These are phyloP conservation scores for Fusarium nygamai DNA, from an alignment of 2,329 filamentous ascomycete genomes.

Conservation along the genomic window DNA sequence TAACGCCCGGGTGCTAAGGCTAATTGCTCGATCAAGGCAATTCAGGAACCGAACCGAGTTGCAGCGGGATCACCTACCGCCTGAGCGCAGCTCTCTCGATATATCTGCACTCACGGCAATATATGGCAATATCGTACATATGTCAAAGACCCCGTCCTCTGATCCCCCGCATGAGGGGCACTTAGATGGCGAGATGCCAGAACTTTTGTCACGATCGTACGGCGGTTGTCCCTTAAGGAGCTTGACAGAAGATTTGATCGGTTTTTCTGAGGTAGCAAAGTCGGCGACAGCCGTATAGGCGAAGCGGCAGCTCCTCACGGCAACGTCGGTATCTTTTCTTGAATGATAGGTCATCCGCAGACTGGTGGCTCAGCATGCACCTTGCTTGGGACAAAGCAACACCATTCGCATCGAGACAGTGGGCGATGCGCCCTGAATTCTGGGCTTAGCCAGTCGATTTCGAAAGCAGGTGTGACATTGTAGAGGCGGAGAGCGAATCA, in stretches of 20 bases:
- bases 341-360: conserved; percentile 19
- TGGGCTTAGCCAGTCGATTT: conserved; percentile 14
- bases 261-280: background rate
- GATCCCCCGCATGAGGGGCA: conserved; percentile 39
- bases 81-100: conserved; percentile 31
- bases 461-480: conserved; percentile 16
- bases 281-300: conserved; percentile 9
- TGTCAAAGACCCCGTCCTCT: conserved; percentile 31
- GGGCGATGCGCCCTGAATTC: conserved; percentile 14
- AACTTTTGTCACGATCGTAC: conserved; percentile 20
- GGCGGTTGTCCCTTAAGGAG: background rate
- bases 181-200: background rate
- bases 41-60: conserved; percentile 36
- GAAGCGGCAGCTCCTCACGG: conserved; percentile 5
- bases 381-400: conserved; percentile 32
- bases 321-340: background rate
- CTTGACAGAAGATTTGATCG: conserved; percentile 4
- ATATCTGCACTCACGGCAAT: conserved; percentile 17
- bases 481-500: conserved; percentile 17
- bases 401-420: conserved; percentile 31
- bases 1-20: conserved; percentile 35
- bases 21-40: conserved; percentile 34
- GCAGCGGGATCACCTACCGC: conserved; percentile 38
- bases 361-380: conserved; percentile 22
- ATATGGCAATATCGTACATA: conserved; percentile 32